Base-by-base conservation (phyloP, 345 rosid species). In the Citrus trifoliata region DNA sequence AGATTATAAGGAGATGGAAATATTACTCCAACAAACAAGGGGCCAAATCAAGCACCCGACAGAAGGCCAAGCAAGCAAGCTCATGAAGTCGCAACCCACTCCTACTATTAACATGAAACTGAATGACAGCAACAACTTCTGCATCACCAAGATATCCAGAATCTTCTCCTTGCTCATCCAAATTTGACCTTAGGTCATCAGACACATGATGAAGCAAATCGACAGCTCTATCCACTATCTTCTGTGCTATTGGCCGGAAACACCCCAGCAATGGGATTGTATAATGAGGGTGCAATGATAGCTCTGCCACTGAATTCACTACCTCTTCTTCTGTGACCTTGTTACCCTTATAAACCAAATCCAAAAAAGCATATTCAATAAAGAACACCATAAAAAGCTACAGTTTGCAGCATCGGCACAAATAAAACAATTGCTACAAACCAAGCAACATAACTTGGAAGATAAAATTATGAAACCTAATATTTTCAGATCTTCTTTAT, bases 61-160 rank as follows among this genome's bases (percentile, higher is more conserved):
- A 84, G 65, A 95, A 89, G 25, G 96, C 98, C 79, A 95, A 81
- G 86, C 98, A 95, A 85, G 93, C 90, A 73, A 92, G 86, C 89
- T 93, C 98, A 4, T 95, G 98, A 79, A 95, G 95, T 80, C 84
- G 81, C 86, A 95, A 76, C 62, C 89, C 91, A 86, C 78, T 87
- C 71, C 92, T 93, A 79, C 83, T 83, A 75, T 70, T 87, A 80
- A 82, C 83, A 65, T 86, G 91, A 63, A 80, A 83, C 78, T 91
- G 91, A 35, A 93, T 65, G 67, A 93, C 78, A 84, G 83, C 83
- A 80, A 87, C 67, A 81, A 88, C 85, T 80, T 82, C 83, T 10
- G 67, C 84, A 62, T 88, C 86, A 72, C 75, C 81, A 37, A 80
- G 70, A 76, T 71, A 56, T 59, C 78, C 88, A 13, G 77, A 71